These are phyloP conservation scores for Luzula sylvatica DNA, from an alignment of 176 grass and related monocot genomes.

Conservation along the genomic window DNA sequence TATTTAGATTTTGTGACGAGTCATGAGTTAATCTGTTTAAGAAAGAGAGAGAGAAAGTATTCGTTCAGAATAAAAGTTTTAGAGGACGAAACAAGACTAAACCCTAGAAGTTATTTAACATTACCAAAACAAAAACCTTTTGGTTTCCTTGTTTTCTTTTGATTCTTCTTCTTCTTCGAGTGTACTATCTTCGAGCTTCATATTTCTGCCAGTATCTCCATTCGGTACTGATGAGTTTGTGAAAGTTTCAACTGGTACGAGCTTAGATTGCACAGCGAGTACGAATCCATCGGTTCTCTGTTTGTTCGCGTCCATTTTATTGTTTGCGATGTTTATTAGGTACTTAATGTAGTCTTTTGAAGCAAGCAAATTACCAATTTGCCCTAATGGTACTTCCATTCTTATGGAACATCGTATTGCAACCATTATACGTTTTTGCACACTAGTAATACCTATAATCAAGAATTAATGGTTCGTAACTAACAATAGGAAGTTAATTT, in stretches of 20 bases:
- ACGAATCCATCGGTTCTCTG: constrained; percentile 62
- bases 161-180: constrained; percentile 14
- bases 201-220: background rate
- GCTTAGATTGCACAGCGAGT: constrained; percentile 45
- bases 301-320: constrained; percentile 87
- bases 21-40: constrained; percentile 46
- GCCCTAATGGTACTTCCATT: constrained; percentile 85
- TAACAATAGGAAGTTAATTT: no score
- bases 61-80: background rate
- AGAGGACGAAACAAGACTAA: background rate
- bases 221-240: background rate
- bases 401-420: constrained; percentile 85
- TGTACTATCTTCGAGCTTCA: constrained; percentile 7
- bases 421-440: constrained; percentile 72
- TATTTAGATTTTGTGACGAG: constrained; percentile 21
- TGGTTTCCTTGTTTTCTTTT: background rate
- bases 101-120: background rate
- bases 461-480: constrained; percentile 5
- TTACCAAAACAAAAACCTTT: constrained; percentile 25
- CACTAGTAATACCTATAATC: constrained; percentile 68
- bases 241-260: background rate
- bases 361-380: constrained; percentile 35
- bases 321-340: constrained; percentile 69
- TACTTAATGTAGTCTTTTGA: constrained; percentile 51
- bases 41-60: constrained; percentile 9